Conservation (phyloP, 768 basidiomycete genomes). For the Panus rudis region DNA sequence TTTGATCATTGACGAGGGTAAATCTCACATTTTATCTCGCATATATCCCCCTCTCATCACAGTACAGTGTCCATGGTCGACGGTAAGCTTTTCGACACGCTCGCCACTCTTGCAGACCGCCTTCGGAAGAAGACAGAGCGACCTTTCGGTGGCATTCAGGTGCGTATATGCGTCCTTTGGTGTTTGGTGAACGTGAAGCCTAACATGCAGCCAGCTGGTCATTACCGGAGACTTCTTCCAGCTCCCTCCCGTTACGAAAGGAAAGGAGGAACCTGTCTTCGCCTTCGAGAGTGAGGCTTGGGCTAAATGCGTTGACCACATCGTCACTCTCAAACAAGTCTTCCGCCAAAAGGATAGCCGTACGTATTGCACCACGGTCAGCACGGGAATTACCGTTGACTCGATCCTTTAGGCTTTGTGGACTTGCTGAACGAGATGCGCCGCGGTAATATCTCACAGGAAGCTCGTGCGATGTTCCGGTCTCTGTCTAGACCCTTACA, state of each 20-base stretch:
- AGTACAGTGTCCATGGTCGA: slow-evolving; percentile 64
- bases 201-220: slow-evolving; percentile 37
- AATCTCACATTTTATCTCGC: slow-evolving; percentile 8
- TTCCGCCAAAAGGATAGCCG: slow-evolving; percentile 70
- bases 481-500: slow-evolving; percentile 34
- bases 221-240: slow-evolving; percentile 66
- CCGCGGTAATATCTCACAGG: slow-evolving; percentile 43
- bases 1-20: slow-evolving; percentile 62
- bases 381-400: not conserved
- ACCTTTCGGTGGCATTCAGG: slow-evolving; percentile 67
- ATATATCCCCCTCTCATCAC: not conserved
- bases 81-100: slow-evolving; percentile 51
- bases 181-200: not conserved
- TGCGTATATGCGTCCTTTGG: slow-evolving; percentile 25
- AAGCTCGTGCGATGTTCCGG: slow-evolving; percentile 42
- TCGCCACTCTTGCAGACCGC: slow-evolving; percentile 42
- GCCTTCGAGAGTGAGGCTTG: slow-evolving; percentile 59
- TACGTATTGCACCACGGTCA: slow-evolving; percentile 26
- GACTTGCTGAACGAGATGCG: slow-evolving; percentile 73
- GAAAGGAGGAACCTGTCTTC: slow-evolving; percentile 39
- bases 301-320: slow-evolving; percentile 50
- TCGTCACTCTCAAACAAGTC: slow-evolving; percentile 62
- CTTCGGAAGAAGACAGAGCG: slow-evolving; percentile 41
- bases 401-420: slow-evolving; percentile 44
- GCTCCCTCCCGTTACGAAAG: slow-evolving; percentile 50